These are phyloP conservation scores for Boletus tylopilopsis DNA, from an alignment of 768 basidiomycete genomes.

Conservation along the genomic window DNA sequence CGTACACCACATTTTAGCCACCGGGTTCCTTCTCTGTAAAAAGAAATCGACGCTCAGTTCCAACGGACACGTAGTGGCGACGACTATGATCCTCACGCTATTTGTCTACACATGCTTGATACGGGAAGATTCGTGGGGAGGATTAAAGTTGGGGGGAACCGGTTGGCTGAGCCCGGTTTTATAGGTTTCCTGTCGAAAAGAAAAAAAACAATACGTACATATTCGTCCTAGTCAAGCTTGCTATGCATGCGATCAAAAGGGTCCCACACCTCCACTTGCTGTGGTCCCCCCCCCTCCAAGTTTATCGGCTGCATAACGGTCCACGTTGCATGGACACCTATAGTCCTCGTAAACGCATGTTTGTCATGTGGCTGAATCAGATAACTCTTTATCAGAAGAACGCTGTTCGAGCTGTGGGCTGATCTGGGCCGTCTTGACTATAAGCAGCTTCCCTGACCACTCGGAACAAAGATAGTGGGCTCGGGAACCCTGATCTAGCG, in stretches of 20 bases:
- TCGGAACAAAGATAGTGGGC: slow-evolving; percentile 25
- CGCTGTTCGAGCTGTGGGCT: slow-evolving; percentile 5
- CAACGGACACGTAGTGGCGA: not conserved
- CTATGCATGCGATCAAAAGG: slow-evolving; percentile 20
- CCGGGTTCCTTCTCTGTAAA: slow-evolving; percentile 66
- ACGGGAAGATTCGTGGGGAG: slow-evolving; percentile 4
- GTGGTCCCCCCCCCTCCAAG: slow-evolving; percentile 21
- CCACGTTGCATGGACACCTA: slow-evolving; percentile 19
- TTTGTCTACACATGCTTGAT: slow-evolving; percentile 62
- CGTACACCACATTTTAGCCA: slow-evolving; percentile 70
- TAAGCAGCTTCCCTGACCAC: slow-evolving; percentile 22
- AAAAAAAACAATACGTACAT: slow-evolving; percentile 29
- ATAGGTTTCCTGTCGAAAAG: slow-evolving; percentile 29
- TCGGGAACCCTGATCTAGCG: slow-evolving; percentile 21
- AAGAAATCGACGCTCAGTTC: slow-evolving; percentile 1
- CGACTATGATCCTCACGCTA: slow-evolving; percentile 55
- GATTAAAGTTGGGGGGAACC: slow-evolving; percentile 14
- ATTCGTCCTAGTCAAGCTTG: slow-evolving; percentile 25
- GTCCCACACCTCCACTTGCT: slow-evolving; percentile 28
- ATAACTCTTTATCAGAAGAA: slow-evolving; percentile 27
- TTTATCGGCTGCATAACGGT: slow-evolving; percentile 6
- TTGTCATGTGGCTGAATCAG: slow-evolving; percentile 31
- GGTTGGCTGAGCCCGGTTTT: slow-evolving; percentile 18
- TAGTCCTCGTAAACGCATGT: slow-evolving; percentile 13
- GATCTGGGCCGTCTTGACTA: slow-evolving; percentile 20